These are phyloP conservation scores for Farysia itapuensis DNA, from an alignment of 1,284 basidiomycete genomes.

Conservation along the genomic window DNA sequence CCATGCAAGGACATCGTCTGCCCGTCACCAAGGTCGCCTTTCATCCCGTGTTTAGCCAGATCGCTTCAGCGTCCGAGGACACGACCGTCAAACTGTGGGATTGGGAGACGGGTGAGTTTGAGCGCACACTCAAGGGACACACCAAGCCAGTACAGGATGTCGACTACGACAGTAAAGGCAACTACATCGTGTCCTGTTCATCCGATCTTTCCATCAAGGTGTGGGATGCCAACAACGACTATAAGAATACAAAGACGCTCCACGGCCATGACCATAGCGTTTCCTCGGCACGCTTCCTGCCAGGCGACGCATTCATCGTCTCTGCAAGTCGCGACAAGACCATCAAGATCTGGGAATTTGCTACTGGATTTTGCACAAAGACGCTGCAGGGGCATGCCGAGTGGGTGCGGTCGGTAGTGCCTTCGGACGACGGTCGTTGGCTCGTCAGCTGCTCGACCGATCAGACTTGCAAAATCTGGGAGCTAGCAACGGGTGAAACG, in stretches of 20 bases:
- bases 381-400: constrained; percentile 66
- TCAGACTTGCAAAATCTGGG: constrained; percentile 81
- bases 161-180: constrained; percentile 83
- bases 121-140: constrained; percentile 86
- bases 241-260: constrained; percentile 82
- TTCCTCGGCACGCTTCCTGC: constrained; percentile 79
- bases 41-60: constrained; percentile 79
- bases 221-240: constrained; percentile 85
- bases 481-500: constrained; percentile 73
- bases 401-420: constrained; percentile 71
- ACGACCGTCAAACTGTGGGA: constrained; percentile 89
- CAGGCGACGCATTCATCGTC: constrained; percentile 78
- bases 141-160: constrained; percentile 84
- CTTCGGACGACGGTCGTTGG: constrained; percentile 75
- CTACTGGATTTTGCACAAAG: constrained; percentile 67
- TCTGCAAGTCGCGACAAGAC: constrained; percentile 84
- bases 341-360: constrained; percentile 81
- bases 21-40: constrained; percentile 78
- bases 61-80: constrained; percentile 84
- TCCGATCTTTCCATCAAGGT: constrained; percentile 86
- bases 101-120: constrained; percentile 91
- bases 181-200: constrained; percentile 79
- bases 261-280: constrained; percentile 89
- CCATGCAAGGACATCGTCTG: constrained; percentile 76
- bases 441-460: constrained; percentile 81